Base-by-base conservation (phyloP, 352 stramenopile genomes). In the Pythium dissimile region DNA sequence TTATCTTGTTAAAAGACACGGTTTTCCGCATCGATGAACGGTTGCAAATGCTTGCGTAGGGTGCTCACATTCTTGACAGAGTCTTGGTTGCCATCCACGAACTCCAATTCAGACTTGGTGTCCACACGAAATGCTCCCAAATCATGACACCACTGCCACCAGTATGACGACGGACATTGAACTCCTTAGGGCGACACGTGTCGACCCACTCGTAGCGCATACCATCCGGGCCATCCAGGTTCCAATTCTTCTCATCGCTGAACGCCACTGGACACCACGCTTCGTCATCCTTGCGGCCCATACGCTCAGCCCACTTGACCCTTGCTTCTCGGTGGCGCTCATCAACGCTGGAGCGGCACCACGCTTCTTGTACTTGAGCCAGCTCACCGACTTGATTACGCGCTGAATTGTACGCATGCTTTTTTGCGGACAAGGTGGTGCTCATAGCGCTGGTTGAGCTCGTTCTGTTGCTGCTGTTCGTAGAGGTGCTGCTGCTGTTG, bases 1-100 rank as follows among this genome's bases (percentile, higher is more conserved):
- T 53, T 53, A 18, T 53, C 45, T 6, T 53, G 45, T 18, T 53
- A 28, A 53, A 53, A 41, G 26, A 41, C 41, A 24, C 35, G 45
- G 8, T 5, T 15, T 27, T 41, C 45, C 3, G 26, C 15, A 13
- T 53, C 45, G 20, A 42, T 28, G 27, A 24, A 42, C 10, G 45
- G 45, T 39, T 30, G 45, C 20, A 53, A 41, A 41, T 27, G 30
- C n/a, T 27, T 26, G 15, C 27, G 13, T 16, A 53, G 27, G 2
- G 28, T 53, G 5, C 11, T 3, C 27, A 53, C 45, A 20, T 53
- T 42, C 13, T 12, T 35, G 2, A 11, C 10, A 6, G 28, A 23
- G 30, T 28, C 26, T 28, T 30, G 13, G n/a, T 16, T 8, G 15
- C 45, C 45, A 41, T 39, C 27, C 13, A 53, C 8, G 20, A 53